phyloP scores from a whole-genome alignment of 2,329 filamentous ascomycete genomes.

The Mycosphaerelloides madeirae region DNA sequence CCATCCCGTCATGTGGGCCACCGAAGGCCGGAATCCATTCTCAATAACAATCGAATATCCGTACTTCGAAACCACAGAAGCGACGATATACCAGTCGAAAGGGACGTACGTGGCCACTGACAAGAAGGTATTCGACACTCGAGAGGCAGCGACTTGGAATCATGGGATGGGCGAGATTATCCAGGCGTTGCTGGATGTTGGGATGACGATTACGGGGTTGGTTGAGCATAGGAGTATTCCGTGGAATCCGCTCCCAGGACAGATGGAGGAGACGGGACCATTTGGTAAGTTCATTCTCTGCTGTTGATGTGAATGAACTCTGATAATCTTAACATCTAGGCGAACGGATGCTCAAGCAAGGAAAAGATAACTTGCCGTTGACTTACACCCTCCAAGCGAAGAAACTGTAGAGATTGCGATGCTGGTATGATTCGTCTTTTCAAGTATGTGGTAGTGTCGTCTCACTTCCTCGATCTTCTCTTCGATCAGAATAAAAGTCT shows the following conservation, averaged over 20 bases:
- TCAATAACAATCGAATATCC: constrained; percentile 11
- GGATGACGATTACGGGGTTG: constrained; percentile 15
- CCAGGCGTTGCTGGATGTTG: constrained; percentile 15
- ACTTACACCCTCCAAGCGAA: constrained; percentile 12
- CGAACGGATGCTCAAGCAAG: constrained; percentile 9
- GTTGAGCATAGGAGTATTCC: constrained; percentile 20
- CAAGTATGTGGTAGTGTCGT: too few relatives aligned
- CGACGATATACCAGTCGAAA: constrained; percentile 8
- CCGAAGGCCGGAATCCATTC: constrained; percentile 8
- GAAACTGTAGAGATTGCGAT: background rate
- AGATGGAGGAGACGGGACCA: constrained; percentile 10
- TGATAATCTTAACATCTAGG: constrained; percentile 1
- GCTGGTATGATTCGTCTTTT: too few relatives aligned
- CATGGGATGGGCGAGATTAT: constrained; percentile 22
- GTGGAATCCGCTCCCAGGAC: constrained; percentile 16
- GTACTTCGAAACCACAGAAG: constrained; percentile 17
- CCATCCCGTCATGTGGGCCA: constrained; percentile 16
- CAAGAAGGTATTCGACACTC: constrained; percentile 6
- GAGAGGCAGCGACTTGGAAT: constrained; percentile 18
- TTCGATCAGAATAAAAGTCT: too few relatives aligned
- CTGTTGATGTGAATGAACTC: background rate
- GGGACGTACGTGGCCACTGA: constrained; percentile 14
- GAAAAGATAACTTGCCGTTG: constrained; percentile 9
- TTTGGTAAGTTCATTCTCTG: constrained; percentile 1
- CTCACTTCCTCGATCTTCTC: too few relatives aligned